Evolutionary conservation across 768 basidiomycete genomes (phyloP).

Genomic region (Suillus decipiens): DNA sequence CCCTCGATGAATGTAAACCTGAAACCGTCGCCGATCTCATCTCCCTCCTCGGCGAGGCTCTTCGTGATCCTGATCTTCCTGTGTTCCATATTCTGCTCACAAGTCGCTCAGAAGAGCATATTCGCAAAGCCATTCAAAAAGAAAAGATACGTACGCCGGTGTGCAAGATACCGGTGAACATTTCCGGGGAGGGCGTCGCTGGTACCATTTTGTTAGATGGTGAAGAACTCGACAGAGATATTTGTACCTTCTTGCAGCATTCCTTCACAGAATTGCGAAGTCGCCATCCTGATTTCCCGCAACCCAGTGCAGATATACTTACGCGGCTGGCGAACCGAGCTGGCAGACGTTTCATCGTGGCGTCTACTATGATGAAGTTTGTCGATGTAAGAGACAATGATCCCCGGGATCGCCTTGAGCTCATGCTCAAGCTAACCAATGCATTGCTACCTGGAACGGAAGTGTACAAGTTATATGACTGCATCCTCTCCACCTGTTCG

Average conservation of each 20-base stretch:
- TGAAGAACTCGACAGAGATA: not conserved
- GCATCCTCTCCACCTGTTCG: not conserved
- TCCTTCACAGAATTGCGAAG: not conserved
- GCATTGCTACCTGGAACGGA: not conserved
- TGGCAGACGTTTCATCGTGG: not conserved
- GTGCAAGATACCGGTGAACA: not conserved
- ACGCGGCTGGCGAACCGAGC: not conserved
- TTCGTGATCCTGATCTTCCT: not conserved
- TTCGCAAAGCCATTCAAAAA: not conserved
- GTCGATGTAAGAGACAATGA: not conserved
- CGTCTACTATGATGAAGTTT: not conserved
- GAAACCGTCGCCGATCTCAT: not conserved
- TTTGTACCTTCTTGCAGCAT: not conserved
- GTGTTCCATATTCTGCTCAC: conserved; percentile 1
- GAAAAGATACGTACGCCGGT: not conserved
- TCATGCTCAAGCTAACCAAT: not conserved
- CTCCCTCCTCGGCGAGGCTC: not conserved
- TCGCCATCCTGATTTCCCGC: not conserved
- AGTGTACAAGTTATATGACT: not conserved
- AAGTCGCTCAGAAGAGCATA: not conserved
- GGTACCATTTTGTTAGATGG: not conserved
- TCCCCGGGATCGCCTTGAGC: not conserved
- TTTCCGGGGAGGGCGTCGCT: not conserved
- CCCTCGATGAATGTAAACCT: not conserved
- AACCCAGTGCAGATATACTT: not conserved